phyloP scores from a whole-genome alignment of 1,284 basidiomycete species.

The Singerocomus rubriflavus region DNA sequence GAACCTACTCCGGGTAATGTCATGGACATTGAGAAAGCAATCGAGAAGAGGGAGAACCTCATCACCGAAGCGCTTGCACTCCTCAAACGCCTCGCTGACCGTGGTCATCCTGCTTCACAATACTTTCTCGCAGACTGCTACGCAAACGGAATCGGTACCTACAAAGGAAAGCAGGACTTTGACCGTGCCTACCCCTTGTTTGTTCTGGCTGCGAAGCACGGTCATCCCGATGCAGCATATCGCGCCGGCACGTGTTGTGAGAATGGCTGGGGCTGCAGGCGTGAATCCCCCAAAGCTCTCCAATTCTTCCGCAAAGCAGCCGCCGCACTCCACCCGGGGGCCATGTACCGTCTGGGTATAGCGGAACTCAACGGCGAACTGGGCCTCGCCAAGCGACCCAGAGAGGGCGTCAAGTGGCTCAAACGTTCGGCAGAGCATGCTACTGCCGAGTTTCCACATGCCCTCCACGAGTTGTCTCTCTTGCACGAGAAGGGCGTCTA shows the following conservation, averaged over 20 bases:
- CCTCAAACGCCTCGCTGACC: conserved; percentile 87
- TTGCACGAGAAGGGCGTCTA: conserved; percentile 95
- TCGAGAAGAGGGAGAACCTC: conserved; percentile 83
- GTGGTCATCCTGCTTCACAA: conserved; percentile 92
- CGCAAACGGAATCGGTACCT: conserved; percentile 93
- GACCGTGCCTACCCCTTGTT: conserved; percentile 96
- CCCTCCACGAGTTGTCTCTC: conserved; percentile 92
- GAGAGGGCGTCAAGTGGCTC: conserved; percentile 98
- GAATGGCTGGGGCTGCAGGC: conserved; percentile 97
- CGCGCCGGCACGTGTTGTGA: conserved; percentile 97
- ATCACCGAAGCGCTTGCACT: conserved; percentile 83
- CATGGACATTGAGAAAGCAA: conserved; percentile 75
- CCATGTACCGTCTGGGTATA: conserved; percentile 95
- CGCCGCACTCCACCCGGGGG: conserved; percentile 87
- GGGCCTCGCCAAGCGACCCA: conserved; percentile 80
- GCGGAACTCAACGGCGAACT: conserved; percentile 97
- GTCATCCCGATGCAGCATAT: conserved; percentile 96
- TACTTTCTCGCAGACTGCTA: conserved; percentile 98
- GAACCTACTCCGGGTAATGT: conserved; percentile 62
- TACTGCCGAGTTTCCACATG: conserved; percentile 94
- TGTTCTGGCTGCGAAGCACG: conserved; percentile 95
- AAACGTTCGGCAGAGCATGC: conserved; percentile 95
- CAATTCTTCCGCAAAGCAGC: conserved; percentile 95
- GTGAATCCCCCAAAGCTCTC: conserved; percentile 89
- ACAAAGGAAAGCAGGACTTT: conserved; percentile 89